Evolutionary conservation across 768 basidiomycete genomes (phyloP).

Genomic region (Lactarius tabidus): DNA sequence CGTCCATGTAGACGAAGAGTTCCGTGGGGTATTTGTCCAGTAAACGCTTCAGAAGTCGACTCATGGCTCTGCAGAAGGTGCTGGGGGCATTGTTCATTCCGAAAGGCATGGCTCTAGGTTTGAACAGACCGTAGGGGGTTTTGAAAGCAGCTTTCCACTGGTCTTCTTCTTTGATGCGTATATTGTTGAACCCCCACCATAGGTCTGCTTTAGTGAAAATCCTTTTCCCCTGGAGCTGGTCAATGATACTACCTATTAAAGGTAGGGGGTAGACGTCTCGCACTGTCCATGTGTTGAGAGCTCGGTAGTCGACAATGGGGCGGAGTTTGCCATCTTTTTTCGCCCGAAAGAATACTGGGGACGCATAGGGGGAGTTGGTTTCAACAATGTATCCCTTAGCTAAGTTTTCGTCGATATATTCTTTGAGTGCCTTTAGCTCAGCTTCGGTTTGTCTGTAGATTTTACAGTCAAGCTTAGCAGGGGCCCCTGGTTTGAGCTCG

Average conservation of each 20-base stretch:
- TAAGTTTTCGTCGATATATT: background rate
- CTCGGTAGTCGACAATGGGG: background rate
- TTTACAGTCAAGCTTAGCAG: background rate
- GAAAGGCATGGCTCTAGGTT: too few species aligned
- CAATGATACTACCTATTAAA: background rate
- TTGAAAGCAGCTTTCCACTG: too few species aligned
- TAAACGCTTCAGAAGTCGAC: too few species aligned
- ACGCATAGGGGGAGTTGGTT: background rate
- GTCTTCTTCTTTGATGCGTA: too few species aligned
- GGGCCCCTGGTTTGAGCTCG: background rate
- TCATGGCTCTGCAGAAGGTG: too few species aligned
- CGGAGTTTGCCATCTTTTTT: background rate
- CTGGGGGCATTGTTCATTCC: too few species aligned
- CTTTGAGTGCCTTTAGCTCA: background rate
- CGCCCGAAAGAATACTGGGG: background rate
- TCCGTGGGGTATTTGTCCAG: too few species aligned
- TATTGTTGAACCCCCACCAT: too few species aligned
- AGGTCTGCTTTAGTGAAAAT: background rate
- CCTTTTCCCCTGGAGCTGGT: background rate
- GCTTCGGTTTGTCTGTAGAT: background rate
- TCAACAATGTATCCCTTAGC: background rate
- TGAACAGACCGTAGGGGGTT: too few species aligned
- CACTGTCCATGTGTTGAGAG: fast-evolving
- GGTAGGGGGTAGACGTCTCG: background rate
- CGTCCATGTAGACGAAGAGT: too few species aligned